phyloP scores from a whole-genome alignment of 192 early-diverging fungal genomes.

The Gonapodya sp. region DNA sequence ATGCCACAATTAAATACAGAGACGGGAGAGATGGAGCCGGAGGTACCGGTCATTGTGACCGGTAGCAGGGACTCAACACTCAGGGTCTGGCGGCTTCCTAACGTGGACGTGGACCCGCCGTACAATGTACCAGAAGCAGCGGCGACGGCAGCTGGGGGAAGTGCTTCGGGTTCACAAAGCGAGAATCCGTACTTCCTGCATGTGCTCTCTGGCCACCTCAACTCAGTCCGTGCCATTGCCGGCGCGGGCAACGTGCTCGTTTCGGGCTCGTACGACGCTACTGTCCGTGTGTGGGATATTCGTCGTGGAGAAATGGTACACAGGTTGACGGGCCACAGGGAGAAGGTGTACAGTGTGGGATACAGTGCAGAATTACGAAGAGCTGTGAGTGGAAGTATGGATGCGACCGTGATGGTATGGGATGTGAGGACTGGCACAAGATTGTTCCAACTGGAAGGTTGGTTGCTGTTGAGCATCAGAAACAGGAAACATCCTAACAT shows the following conservation, averaged over 20 bases:
- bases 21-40: constrained; percentile 27
- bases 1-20: constrained; percentile 28
- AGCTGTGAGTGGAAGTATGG: constrained; percentile 90
- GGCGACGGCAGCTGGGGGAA: neutral
- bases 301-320: constrained; percentile 57
- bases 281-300: constrained; percentile 87
- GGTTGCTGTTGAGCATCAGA: no score
- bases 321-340: constrained; percentile 71
- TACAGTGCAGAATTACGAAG: constrained; percentile 70
- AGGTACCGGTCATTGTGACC: constrained; percentile 76
- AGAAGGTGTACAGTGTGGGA: constrained; percentile 94
- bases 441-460: constrained; percentile 63
- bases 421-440: constrained; percentile 71
- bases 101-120: constrained; percentile 48
- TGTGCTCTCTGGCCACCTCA: constrained; percentile 72
- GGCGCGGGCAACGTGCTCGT: constrained; percentile 77
- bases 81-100: constrained; percentile 85
- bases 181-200: constrained; percentile 75
- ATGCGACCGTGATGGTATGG: constrained; percentile 89
- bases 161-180: neutral
- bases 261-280: constrained; percentile 85
- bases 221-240: constrained; percentile 88
- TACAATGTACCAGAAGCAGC: constrained; percentile 17
- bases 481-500: neutral
- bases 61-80: constrained; percentile 91